Evolutionary conservation across 768 basidiomycete genomes (phyloP), one percentile per base, ranked within the genome.

Genomic region (Trametopsis cervina): DNA sequence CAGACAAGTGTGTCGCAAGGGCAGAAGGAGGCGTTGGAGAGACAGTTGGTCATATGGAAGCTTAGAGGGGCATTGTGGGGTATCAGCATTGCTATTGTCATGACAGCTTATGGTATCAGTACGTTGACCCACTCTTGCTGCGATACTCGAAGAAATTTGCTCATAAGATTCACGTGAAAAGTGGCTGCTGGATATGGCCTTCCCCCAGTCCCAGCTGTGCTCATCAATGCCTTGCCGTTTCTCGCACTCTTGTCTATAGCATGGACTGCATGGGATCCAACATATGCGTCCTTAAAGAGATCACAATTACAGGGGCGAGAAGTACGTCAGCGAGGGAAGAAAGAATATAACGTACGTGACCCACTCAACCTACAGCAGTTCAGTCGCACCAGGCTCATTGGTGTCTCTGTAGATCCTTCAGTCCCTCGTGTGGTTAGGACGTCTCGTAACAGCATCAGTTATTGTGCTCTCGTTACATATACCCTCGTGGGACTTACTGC

Each of bases 181-280:
- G 46, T 39, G 9, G 15, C 47, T 17, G 29, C 51, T 9, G 40
- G 33, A 4, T 49, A 53, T 33, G 18, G 20, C 37, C 47, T 46
- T 20, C 37, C 42, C 12, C 44, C 37, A 10, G n/a, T 47, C 22
- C 37, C 40, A 5, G 29, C 21, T 23, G 11, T 2, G 4, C 1
- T 1, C 54, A 13, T 17, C 39, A 7, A 35, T 75, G 9, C 61
- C 4, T 66, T 84, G 43, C 81, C 86, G 2, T 23, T 70, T 3
- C 38, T 86, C 17, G 65, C 71, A 23, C 38, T 81, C 0, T 10
- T 78, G 13, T 90, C 90, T 17, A 59, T 92, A 13, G 58, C 84
- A 4, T 94, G 91, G 84, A 80, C 81, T 0, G 79, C 75, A 1
- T 95, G 92, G 92, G 82, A 95, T 60, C 91, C 89, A 11, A 86